phyloP scores from a whole-genome alignment of 2,329 filamentous ascomycete genomes.

The Aquanectria penicillioides region DNA sequence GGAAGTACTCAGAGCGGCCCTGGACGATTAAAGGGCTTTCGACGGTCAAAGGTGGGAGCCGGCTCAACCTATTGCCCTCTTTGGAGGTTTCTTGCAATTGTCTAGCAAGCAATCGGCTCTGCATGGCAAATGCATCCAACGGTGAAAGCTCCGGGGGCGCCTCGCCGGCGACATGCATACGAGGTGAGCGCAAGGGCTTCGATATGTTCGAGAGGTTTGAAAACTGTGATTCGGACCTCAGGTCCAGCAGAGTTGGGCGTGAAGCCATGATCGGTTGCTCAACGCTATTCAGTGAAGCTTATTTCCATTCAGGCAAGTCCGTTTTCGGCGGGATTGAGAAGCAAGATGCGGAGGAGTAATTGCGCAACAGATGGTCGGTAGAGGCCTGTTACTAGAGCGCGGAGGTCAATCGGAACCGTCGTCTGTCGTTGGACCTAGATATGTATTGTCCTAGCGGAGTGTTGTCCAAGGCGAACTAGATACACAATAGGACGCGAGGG shows the following conservation, averaged over 20 bases:
- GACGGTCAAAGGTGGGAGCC: conserved; percentile 83
- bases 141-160: conserved; percentile 91
- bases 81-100: conserved; percentile 84
- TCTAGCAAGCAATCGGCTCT: conserved; percentile 86
- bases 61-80: conserved; percentile 82
- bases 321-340: background rate
- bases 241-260: conserved; percentile 68
- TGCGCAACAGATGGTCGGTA: background rate
- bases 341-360: background rate
- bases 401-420: background rate
- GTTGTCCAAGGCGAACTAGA: background rate
- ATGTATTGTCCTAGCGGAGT: background rate
- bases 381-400: background rate
- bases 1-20: conserved; percentile 83
- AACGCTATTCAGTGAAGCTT: conserved; percentile 18
- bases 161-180: conserved; percentile 80
- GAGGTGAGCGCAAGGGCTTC: conserved; percentile 74
- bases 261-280: conserved; percentile 57
- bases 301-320: conserved; percentile 31
- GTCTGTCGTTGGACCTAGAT: background rate
- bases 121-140: conserved; percentile 92
- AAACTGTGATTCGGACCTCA: conserved; percentile 66
- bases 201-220: conserved; percentile 57
- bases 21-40: conserved; percentile 81
- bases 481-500: background rate